Base-by-base conservation (phyloP, 1,284 basidiomycete genomes). In the Grifola frondosa region DNA sequence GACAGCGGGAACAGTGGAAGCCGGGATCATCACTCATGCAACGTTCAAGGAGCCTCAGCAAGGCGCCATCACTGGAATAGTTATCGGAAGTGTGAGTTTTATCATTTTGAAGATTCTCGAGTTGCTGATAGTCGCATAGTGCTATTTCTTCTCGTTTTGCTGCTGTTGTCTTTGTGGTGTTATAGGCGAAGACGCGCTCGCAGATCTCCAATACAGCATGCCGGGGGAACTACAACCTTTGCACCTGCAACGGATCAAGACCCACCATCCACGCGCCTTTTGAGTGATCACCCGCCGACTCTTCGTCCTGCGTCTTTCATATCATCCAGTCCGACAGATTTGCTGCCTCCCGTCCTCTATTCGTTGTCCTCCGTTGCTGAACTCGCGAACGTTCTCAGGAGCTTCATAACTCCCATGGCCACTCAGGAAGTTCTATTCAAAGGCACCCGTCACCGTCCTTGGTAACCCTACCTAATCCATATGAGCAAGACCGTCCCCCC, bases 51-150 rank as follows among this genome's bases (percentile, higher is more conserved):
- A n/a, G n/a, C n/a, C n/a, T n/a, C n/a, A n/a, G n/a, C n/a, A n/a
- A 21, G 56, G 57, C 6, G 56, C 52, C 1, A 53, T 61, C 9
- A 59, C 55, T n/a, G 61, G 61, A 1, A 59, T 64, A 7, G 57
- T 58, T 3, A 49, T 64, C 13, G 60, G 50, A 15, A 40, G 48
- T 15, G 62, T 62, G 41, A 48, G 62, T 55, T 6, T 5, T 13
- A 11, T 17, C 16, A 10, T 8, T 13, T 20, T 2, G 13, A 8
- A 8, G 26, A 20, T 22, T 11, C 11, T 24, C 8, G n/a, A 15
- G 19, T 6, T n/a, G 16, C 37, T 49, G 24, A 44, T 37, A 12
- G 13, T 23, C 15, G 11, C 13, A 21, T 10, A 48, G 49, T 49
- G 19, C 31, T 50, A 11, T 21, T 44, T 12, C 49, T 54, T 7